These are phyloP conservation scores for Craterostigma plantagineum DNA, from an alignment of 257 asterid genomes.

Conservation along the genomic window DNA sequence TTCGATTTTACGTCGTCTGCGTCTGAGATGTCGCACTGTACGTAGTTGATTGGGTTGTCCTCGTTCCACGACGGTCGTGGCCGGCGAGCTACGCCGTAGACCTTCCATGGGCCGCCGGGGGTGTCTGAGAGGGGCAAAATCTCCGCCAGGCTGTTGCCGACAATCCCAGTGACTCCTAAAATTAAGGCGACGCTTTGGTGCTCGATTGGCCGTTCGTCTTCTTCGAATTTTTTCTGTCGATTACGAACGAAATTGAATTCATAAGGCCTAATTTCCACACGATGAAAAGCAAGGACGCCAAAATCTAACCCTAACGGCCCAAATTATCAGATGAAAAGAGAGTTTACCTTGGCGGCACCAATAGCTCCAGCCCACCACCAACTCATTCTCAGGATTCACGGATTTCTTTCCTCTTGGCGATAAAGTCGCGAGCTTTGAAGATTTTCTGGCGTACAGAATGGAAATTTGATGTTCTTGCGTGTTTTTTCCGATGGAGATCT, in stretches of 20 bases:
- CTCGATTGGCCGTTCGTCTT: constrained; percentile 42
- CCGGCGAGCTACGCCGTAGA: constrained; percentile 85
- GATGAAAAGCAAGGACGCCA: too few species aligned
- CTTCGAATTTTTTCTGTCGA: constrained; percentile 46
- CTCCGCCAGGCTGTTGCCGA: constrained; percentile 88
- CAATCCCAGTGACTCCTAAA: constrained; percentile 89
- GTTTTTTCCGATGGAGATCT: too few species aligned
- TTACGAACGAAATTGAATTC: too few species aligned
- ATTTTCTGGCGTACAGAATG: too few species aligned
- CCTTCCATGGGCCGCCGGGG: constrained; percentile 97
- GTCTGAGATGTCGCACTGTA: constrained; percentile 59
- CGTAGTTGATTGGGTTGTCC: constrained; percentile 57
- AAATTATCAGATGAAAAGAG: neutral
- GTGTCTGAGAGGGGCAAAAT: constrained; percentile 90
- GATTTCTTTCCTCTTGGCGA: neutral
- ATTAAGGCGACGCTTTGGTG: constrained; percentile 72
- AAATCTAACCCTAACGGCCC: neutral
- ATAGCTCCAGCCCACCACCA: constrained; percentile 98
- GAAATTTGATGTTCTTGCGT: too few species aligned
- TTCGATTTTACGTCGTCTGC: constrained; percentile 28
- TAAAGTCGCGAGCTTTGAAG: too few species aligned
- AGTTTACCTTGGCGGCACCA: constrained; percentile 61
- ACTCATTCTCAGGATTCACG: constrained; percentile 29
- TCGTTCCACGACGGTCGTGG: constrained; percentile 71
- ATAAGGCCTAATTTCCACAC: too few species aligned